Evolutionary conservation across 2,329 filamentous ascomycete genomes (phyloP).

Genomic region (Aspergillus arachidicola): DNA sequence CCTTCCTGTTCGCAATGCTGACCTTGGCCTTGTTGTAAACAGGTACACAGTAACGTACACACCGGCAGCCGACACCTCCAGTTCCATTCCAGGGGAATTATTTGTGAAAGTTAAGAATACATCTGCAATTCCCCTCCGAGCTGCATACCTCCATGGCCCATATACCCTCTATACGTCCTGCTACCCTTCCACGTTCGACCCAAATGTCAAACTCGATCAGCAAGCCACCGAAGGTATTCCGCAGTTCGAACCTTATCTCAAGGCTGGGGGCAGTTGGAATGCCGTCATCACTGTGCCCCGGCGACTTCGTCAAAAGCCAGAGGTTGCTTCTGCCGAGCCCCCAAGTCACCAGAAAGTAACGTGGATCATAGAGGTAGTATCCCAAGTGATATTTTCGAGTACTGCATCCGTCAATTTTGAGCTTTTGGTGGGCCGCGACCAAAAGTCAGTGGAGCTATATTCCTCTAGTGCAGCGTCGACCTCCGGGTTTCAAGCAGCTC

Average conservation of each 20-base stretch:
- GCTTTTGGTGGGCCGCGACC: slow-evolving; percentile 79
- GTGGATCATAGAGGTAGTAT: slow-evolving; percentile 90
- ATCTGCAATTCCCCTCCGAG: slow-evolving; percentile 84
- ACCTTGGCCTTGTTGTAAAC: slow-evolving; percentile 7
- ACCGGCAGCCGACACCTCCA: slow-evolving; percentile 82
- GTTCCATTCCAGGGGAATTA: slow-evolving; percentile 79
- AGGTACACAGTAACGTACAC: slow-evolving; percentile 87
- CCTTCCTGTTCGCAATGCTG: not conserved
- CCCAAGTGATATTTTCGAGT: slow-evolving; percentile 90
- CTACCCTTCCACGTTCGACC: slow-evolving; percentile 80
- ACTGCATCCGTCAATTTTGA: slow-evolving; percentile 89
- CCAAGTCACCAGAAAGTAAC: slow-evolving; percentile 61
- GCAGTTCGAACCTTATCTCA: slow-evolving; percentile 94
- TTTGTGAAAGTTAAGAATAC: slow-evolving; percentile 90
- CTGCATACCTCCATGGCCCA: slow-evolving; percentile 93
- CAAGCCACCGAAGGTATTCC: slow-evolving; percentile 74
- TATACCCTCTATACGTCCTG: slow-evolving; percentile 88
- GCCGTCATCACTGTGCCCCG: slow-evolving; percentile 80
- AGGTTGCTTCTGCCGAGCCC: slow-evolving; percentile 28
- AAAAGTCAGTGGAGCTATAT: slow-evolving; percentile 74
- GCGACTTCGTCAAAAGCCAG: slow-evolving; percentile 65
- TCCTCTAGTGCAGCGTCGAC: slow-evolving; percentile 58
- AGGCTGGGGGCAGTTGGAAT: slow-evolving; percentile 86
- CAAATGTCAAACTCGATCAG: slow-evolving; percentile 74
- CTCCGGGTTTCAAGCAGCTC: slow-evolving; percentile 61